These are phyloP conservation scores for Prunus kanzakura DNA, from an alignment of 306 rosid genomes.

Conservation along the genomic window DNA sequence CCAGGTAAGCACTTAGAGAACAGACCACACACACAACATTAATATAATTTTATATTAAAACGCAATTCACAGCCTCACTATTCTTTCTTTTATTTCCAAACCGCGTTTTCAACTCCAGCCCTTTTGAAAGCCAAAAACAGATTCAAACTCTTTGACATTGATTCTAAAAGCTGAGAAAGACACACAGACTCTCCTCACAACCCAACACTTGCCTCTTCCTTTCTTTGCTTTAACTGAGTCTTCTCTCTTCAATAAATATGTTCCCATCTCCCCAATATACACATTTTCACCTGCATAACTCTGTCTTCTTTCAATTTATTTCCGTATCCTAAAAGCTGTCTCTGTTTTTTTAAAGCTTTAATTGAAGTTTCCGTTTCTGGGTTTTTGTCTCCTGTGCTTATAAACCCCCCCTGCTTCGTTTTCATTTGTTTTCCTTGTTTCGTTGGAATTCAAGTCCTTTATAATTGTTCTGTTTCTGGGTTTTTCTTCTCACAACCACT, in stretches of 20 bases:
- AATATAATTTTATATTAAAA: neutral
- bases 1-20: slow-evolving; percentile 7
- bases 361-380: slow-evolving; percentile 18
- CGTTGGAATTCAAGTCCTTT: neutral
- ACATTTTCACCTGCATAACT: neutral
- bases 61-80: neutral
- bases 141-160: slow-evolving; percentile 35
- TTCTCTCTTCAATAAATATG: slow-evolving; percentile 5
- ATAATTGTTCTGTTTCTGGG: slow-evolving; percentile 14
- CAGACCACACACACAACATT: neutral
- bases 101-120: slow-evolving; percentile 57
- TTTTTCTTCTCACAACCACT: neutral
- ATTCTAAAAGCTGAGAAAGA: slow-evolving; percentile 25
- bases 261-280: slow-evolving; percentile 22
- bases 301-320: neutral
- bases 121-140: slow-evolving; percentile 12
- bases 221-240: slow-evolving; percentile 6
- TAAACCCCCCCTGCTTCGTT: neutral
- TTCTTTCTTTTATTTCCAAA: slow-evolving; percentile 25
- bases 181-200: neutral
- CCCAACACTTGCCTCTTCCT: neutral
- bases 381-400: slow-evolving; percentile 7
- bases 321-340: neutral
- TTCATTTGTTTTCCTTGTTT: neutral
- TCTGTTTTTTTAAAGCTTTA: neutral